Base-by-base conservation (phyloP, 1,284 basidiomycete genomes). In the Rhodotorula sp. region DNA sequence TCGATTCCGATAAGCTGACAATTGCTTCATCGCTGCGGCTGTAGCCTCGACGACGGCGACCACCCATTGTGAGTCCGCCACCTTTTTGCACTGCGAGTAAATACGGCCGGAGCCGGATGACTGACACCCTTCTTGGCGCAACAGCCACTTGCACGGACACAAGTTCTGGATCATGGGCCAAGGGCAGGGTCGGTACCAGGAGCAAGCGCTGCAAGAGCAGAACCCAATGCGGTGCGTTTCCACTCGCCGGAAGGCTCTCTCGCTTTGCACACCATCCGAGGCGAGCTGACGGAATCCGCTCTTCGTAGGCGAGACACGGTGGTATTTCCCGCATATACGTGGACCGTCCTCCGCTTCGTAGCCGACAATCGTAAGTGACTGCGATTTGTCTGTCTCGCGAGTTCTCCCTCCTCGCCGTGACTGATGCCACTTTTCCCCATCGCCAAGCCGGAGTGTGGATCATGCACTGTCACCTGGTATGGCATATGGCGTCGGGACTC, bases 401-500 rank as follows among this genome's bases (percentile, higher is more conserved):
- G 16, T 26, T 28, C 14, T 18, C 26, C 28, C 26, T 55, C 54
- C 3, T 15, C 10, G 12, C 54, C 28, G 23, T 26, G 52, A 21
- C 52, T 54, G 5, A 26, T 54, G 4, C 21, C 54, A 6, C 28
- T 31, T 55, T 15, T 4, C n/a, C n/a, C 7, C 54, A 55, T 26
- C 26, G 50, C 50, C 50, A 43, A 43, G 38, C 38, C 38, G 38
- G 38, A 43, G 38, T 43, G 38, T 43, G 38, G 38, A 55, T 59
- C 10, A 64, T 69, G 23, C 67, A 69, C 23, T 69, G 67, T 28
- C 67, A 69, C n/a, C 21, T 82, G 49, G 76, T 79, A 56, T 82
- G 81, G 81, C 81, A 82, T 65, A 82, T 82, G 82, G 80, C 79
- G 0, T 80, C 81, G 0, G 82, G 82, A 4, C 63, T 82, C 68